Conservation (phyloP, 179 eudicot species). For the Gypsophila paniculata region DNA sequence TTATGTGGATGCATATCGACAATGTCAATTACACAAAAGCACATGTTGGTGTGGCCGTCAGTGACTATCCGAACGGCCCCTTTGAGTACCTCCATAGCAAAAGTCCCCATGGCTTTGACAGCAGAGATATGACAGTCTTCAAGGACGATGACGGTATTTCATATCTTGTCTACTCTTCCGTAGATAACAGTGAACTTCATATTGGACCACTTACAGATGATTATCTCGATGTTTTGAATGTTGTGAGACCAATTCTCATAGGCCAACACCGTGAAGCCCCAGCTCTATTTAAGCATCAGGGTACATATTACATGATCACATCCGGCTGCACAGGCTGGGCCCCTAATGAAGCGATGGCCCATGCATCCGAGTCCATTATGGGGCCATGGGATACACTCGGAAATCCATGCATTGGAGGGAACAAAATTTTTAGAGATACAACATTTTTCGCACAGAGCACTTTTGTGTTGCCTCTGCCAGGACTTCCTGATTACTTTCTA, state of each 20-base stretch:
- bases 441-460: conserved; percentile 90
- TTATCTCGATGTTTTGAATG: conserved; percentile 60
- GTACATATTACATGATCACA: conserved; percentile 90
- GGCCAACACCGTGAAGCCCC: conserved; percentile 91
- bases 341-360: conserved; percentile 84
- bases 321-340: conserved; percentile 98
- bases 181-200: conserved; percentile 87
- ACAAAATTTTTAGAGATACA: conserved; percentile 53
- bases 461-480: conserved; percentile 71
- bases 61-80: conserved; percentile 78
- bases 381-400: conserved; percentile 95
- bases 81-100: conserved; percentile 72
- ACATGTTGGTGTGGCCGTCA: conserved; percentile 66
- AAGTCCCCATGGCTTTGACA: conserved; percentile 79
- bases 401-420: conserved; percentile 85
- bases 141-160: conserved; percentile 81
- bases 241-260: conserved; percentile 59
- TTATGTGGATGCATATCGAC: conserved; percentile 99
- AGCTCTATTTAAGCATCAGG: conserved; percentile 70
- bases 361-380: conserved; percentile 69
- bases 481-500: conserved; percentile 55
- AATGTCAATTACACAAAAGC: conserved; percentile 90
- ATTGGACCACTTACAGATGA: conserved; percentile 71
- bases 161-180: conserved; percentile 81
- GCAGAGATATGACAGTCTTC: conserved; percentile 89